A percentile compares a stretch with the other conserved stretches of the same genome.
Conservation (phyloP, 371 early-diverging fungal species). For the Umbelopsis sp. region DNA sequence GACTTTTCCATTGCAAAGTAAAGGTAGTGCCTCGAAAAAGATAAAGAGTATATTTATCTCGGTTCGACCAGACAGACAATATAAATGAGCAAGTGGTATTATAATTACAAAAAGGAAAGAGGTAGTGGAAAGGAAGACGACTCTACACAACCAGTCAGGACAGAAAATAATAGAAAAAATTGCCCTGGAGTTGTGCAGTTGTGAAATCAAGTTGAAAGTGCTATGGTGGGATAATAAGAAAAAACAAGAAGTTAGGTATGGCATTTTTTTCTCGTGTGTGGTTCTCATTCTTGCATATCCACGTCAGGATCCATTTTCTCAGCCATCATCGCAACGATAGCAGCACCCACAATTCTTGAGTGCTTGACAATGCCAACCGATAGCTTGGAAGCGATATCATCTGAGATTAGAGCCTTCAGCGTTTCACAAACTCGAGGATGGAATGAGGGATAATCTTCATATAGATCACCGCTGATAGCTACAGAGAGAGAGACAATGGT, state of each 20-base stretch:
- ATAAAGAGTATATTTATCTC: background rate
- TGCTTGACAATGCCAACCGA: slow-evolving; percentile 53
- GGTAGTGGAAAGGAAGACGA: background rate
- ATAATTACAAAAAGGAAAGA: slow-evolving; percentile 5
- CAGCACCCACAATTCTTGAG: slow-evolving; percentile 53
- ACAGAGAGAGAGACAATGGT: background rate
- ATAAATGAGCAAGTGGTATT: slow-evolving; percentile 2
- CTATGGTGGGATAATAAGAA: background rate
- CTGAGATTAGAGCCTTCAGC: slow-evolving; percentile 41
- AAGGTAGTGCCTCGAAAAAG: background rate
- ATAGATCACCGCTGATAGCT: slow-evolving; percentile 53
- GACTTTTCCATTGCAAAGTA: slow-evolving; percentile 4
- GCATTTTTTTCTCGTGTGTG: background rate
- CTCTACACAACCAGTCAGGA: no score
- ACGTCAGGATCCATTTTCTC: slow-evolving; percentile 34
- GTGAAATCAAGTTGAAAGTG: background rate
- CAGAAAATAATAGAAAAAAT: no score
- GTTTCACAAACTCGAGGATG: slow-evolving; percentile 50
- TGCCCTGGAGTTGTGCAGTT: no score
- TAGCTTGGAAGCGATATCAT: slow-evolving; percentile 40
- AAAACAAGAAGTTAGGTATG: background rate
- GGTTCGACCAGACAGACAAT: background rate
- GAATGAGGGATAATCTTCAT: slow-evolving; percentile 52
- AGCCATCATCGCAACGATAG: slow-evolving; percentile 58
- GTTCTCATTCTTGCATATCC: slow-evolving; percentile 23